Base-by-base conservation (phyloP, 2,329 filamentous ascomycete species). In the Clonostachys byssicola region DNA sequence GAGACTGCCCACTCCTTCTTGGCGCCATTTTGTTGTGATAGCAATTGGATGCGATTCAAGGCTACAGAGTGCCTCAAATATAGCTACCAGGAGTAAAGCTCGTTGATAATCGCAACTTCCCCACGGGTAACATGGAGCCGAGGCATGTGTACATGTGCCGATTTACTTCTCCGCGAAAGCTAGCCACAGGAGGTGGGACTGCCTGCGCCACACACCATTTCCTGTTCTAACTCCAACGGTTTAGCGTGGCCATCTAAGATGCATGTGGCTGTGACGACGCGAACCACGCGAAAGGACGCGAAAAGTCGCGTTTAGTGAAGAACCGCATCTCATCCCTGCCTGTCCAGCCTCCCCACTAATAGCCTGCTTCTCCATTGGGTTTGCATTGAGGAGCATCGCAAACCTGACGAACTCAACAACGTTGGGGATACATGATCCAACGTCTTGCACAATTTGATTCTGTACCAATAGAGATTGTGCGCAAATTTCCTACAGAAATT, bases 1-100 rank as follows among this genome's bases (percentile, higher is more conserved):
- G 85, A 40, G 88, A 78, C 57, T 77, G 78, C 63, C 73, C 72
- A 61, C 77, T 80, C 63, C 74, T 77, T 60, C 71, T 65, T 51
- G 74, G 67, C 56, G 72, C 64, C 75, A 78, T 78, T 51, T 44
- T n/a, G 18, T 9, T 23, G 41, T 30, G 10, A 30, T 10, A 30
- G 23, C 23, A 30, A 30, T 30, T 30, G 23, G 23, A 30, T 30
- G 23, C 9, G 23, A 30, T 10, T 30, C 23, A 30, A 30, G 6
- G 23, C 23, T 30, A 10, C 23, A 30, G 23, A 30, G 4, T 30
- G 23, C 23, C 23, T 30, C 8, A 30, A 10, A 30, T 30, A 30
- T 10, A 30, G 23, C 23, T 30, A 30, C 8, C 8, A 10, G 23
- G 23, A 30, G 3, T 30, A 30, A 30, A 30, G 23, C 23, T 30